phyloP scores from a whole-genome alignment of 139 green algal species.

The Picochlorum sp. region DNA sequence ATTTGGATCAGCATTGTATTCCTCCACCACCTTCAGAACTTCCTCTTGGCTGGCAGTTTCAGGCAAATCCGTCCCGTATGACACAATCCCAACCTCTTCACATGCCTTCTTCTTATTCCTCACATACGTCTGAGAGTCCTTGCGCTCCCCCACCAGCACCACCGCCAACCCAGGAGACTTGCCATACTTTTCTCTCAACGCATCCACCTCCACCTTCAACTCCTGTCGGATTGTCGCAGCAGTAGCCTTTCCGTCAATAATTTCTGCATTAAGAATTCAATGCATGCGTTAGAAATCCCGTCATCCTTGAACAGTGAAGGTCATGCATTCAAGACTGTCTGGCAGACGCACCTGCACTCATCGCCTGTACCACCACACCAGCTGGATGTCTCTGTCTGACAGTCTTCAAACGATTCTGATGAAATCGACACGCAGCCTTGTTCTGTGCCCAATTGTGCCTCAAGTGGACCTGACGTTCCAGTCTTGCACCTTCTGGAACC shows the following conservation, averaged over 20 bases:
- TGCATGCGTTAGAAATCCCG: not conserved
- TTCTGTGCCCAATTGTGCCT: not conserved
- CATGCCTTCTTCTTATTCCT: slow-evolving; percentile 91
- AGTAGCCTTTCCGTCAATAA: slow-evolving; percentile 84
- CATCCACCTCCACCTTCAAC: slow-evolving; percentile 51
- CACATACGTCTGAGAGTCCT: slow-evolving; percentile 97
- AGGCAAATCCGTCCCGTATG: slow-evolving; percentile 77
- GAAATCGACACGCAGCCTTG: not conserved
- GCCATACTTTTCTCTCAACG: slow-evolving; percentile 46
- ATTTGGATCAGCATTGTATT: slow-evolving; percentile 58
- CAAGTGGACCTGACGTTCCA: not conserved
- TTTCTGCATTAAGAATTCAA: slow-evolving; percentile 8
- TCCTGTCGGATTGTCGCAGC: slow-evolving; percentile 67
- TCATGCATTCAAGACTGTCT: not conserved
- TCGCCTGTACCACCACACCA: slow-evolving; percentile 2
- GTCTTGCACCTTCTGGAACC: too few relatives aligned
- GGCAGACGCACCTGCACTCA: slow-evolving; percentile 7
- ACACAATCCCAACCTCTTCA: slow-evolving; percentile 83
- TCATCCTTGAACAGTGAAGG: too few relatives aligned
- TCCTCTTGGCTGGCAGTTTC: slow-evolving; percentile 81
- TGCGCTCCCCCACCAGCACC: slow-evolving; percentile 88
- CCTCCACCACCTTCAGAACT: slow-evolving; percentile 69
- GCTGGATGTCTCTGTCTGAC: too few relatives aligned
- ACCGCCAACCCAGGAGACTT: slow-evolving; percentile 89
- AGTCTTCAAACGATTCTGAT: too few relatives aligned